phyloP scores from a whole-genome alignment of 345 rosid genomes.

The Euphorbia peplus region DNA sequence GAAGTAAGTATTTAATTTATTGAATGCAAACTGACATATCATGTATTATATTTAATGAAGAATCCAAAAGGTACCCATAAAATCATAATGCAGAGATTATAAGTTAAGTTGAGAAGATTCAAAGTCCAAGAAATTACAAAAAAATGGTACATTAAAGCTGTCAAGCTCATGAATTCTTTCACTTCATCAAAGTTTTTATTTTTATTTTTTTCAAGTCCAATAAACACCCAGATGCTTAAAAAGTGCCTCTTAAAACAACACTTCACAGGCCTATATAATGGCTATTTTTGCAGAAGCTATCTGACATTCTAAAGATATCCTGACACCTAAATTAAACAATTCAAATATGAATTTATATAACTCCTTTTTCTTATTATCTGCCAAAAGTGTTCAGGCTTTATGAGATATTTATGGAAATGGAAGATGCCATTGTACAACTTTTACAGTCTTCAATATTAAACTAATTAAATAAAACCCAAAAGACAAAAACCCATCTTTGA shows the following conservation, averaged over 20 bases:
- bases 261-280: slow-evolving; percentile 34
- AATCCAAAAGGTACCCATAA: slow-evolving; percentile 7
- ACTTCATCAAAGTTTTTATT: slow-evolving; percentile 29
- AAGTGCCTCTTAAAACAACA: neutral
- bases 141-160: slow-evolving; percentile 38
- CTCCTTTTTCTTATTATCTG: slow-evolving; percentile 15
- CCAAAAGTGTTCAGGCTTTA: slow-evolving; percentile 1
- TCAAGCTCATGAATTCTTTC: slow-evolving; percentile 42
- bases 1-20: slow-evolving; percentile 14
- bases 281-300: slow-evolving; percentile 12
- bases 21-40: slow-evolving; percentile 21
- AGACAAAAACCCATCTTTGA: slow-evolving; percentile 35
- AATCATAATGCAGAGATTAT: slow-evolving; percentile 16
- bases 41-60: slow-evolving; percentile 15
- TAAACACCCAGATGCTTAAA: slow-evolving; percentile 26
- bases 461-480: neutral
- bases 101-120: slow-evolving; percentile 22
- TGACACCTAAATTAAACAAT: slow-evolving; percentile 20
- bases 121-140: slow-evolving; percentile 24
- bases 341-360: neutral
- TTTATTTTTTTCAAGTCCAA: slow-evolving; percentile 25
- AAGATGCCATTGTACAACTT: slow-evolving; percentile 13
- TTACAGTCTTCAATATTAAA: slow-evolving; percentile 6
- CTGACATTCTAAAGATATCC: slow-evolving; percentile 51
- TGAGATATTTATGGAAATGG: slow-evolving; percentile 2